A percentile compares a stretch with the other conserved stretches of the same genome.
These are phyloP conservation scores for Scheffersomyces coipomensis DNA, from an alignment of 805 yeast genomes.

Conservation along the genomic window DNA sequence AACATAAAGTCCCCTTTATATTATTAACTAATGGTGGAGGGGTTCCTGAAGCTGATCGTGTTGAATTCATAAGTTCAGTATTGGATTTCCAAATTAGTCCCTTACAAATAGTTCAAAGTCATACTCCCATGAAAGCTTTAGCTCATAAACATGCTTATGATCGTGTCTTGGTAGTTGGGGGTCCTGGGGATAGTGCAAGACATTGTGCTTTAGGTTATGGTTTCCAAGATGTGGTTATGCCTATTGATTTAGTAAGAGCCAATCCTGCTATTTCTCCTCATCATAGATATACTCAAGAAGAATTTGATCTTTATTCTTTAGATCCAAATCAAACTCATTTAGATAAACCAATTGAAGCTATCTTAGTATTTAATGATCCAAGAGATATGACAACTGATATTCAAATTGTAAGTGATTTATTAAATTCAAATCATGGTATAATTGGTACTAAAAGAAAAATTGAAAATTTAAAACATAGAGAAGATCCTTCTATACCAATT, in stretches of 20 bases:
- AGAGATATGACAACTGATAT: conserved; percentile 84
- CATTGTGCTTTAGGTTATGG: conserved; percentile 76
- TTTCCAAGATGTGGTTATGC: conserved; percentile 68
- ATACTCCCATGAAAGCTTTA: conserved; percentile 75
- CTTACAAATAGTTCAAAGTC: conserved; percentile 77
- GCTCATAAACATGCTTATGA: conserved; percentile 44
- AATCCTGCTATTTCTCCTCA: conserved; percentile 68
- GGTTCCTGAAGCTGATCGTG: conserved; percentile 59
- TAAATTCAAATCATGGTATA: conserved; percentile 61
- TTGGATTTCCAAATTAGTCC: conserved; percentile 48
- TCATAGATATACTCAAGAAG: conserved; percentile 48
- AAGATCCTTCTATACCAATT: conserved; percentile 63
- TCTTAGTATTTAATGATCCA: conserved; percentile 85
- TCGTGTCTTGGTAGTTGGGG: conserved; percentile 83
- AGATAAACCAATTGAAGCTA: conserved; percentile 60
- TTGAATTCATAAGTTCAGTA: conserved; percentile 17
- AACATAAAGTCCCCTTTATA: conserved; percentile 68
- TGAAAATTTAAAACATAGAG: conserved; percentile 7
- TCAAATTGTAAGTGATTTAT: conserved; percentile 71
- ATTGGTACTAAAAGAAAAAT: conserved; percentile 57
- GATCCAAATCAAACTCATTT: conserved; percentile 23
- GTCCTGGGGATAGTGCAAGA: conserved; percentile 66
- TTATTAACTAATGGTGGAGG: conserved; percentile 93
- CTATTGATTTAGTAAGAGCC: conserved; percentile 65
- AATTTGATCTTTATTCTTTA: conserved; percentile 42